Conservation (phyloP, 495 filamentous ascomycete genomes). For the Hypoxylon lenormandii region DNA sequence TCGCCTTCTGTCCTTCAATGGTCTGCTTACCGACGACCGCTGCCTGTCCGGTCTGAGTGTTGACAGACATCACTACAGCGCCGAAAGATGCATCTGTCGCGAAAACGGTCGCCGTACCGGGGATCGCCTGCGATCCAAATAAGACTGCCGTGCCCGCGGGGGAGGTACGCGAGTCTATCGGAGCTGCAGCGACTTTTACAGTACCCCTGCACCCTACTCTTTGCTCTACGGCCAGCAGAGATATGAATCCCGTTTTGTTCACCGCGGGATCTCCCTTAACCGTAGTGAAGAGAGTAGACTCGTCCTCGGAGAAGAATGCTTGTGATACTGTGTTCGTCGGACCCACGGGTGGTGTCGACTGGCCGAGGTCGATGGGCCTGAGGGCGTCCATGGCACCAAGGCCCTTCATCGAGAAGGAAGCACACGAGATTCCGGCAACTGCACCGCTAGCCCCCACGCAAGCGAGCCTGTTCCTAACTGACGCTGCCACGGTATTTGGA, state of each 20-base stretch:
- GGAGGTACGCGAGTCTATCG: constrained; percentile 49
- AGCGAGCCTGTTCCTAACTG: constrained; percentile 58
- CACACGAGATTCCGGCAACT: constrained; percentile 66
- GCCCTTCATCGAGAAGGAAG: constrained; percentile 55
- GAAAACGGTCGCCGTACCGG: constrained; percentile 58
- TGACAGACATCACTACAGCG: constrained; percentile 57
- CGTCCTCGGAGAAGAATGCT: constrained; percentile 67
- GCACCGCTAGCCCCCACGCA: constrained; percentile 69
- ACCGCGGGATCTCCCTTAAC: constrained; percentile 67
- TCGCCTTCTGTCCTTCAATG: constrained; percentile 64
- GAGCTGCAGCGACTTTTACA: constrained; percentile 22
- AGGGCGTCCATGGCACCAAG: constrained; percentile 59
- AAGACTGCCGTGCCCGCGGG: constrained; percentile 66
- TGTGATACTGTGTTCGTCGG: constrained; percentile 68
- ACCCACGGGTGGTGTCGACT: constrained; percentile 67
- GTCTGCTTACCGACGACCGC: constrained; percentile 43
- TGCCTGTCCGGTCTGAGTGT: constrained; percentile 41
- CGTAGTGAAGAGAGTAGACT: constrained; percentile 62
- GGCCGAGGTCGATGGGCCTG: constrained; percentile 59
- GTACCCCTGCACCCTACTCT: neutral
- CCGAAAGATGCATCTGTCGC: constrained; percentile 69
- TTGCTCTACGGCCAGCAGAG: constrained; percentile 58
- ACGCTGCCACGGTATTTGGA: constrained; percentile 67
- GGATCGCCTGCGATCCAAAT: constrained; percentile 64
- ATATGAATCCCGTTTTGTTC: constrained; percentile 68